These are phyloP conservation scores for Bonnemaisonia californica DNA, from an alignment of 31 red algal genomes.

Conservation along the genomic window DNA sequence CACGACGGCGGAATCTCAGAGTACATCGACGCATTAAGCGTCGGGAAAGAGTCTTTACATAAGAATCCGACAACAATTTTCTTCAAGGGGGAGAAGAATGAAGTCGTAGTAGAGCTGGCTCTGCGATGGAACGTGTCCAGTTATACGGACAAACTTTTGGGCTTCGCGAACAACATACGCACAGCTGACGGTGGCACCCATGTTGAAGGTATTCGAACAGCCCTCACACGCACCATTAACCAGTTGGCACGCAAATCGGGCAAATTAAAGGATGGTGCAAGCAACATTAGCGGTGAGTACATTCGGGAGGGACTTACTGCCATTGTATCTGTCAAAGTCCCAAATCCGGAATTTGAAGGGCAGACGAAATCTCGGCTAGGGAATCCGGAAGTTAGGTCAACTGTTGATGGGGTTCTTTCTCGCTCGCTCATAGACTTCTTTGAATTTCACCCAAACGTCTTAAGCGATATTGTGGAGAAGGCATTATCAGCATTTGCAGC, in stretches of 20 bases:
- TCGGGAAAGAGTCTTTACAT: constrained; percentile 64
- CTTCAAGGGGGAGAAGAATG: constrained; percentile 61
- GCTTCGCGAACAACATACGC: constrained; percentile 98
- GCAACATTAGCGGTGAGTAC: constrained; percentile 90
- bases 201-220: constrained; percentile 86
- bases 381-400: constrained; percentile 85
- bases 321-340: constrained; percentile 96
- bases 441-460: constrained; percentile 72
- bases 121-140: constrained; percentile 89
- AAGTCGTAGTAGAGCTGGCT: constrained; percentile 78
- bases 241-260: constrained; percentile 69
- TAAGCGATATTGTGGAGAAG: constrained; percentile 80
- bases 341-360: constrained; percentile 99
- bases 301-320: constrained; percentile 97
- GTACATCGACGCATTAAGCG: constrained; percentile 78
- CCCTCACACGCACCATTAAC: constrained; percentile 88
- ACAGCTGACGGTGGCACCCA: constrained; percentile 97
- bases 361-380: constrained; percentile 98
- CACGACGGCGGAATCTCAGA: constrained; percentile 92
- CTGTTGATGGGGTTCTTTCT: constrained; percentile 75
- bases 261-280: constrained; percentile 66
- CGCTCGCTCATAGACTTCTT: constrained; percentile 79
- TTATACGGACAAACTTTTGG: constrained; percentile 90
- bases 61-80: constrained; percentile 49
- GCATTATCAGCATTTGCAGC: constrained; percentile 77